Percentiles rank a stretch among this genome's conserved stretches.
Conservation (phyloP, 2,329 filamentous ascomycete species). For the Colletotrichum truncatum region DNA sequence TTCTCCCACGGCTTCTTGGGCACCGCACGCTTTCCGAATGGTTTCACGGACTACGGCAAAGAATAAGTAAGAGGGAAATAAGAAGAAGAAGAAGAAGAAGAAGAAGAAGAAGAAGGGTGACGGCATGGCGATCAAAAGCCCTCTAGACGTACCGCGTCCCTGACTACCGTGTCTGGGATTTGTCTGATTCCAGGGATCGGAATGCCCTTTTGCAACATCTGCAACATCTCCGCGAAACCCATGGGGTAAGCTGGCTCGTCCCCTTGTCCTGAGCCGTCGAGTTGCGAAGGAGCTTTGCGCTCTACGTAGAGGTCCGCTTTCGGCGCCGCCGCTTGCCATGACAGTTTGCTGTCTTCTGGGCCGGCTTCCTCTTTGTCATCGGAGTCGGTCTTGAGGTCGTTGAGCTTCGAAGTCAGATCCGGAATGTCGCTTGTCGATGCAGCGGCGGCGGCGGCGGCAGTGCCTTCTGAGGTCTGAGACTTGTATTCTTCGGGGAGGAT, state of each 20-base stretch:
- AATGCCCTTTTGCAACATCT: constrained; percentile 83
- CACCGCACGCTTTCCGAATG: constrained; percentile 55
- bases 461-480: background rate
- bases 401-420: constrained; percentile 19
- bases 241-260: constrained; percentile 79
- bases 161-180: constrained; percentile 82
- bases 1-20: constrained; percentile 83
- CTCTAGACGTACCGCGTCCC: constrained; percentile 67
- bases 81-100: background rate
- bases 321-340: constrained; percentile 61
- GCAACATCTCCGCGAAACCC: constrained; percentile 86
- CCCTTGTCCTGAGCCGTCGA: constrained; percentile 30
- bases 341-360: constrained; percentile 34
- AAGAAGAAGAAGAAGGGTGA: background rate
- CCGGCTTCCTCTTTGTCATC: background rate
- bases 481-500: constrained; percentile 46
- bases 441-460: background rate
- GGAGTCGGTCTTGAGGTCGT: constrained; percentile 3
- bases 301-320: constrained; percentile 57
- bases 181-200: constrained; percentile 88
- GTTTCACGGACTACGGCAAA: constrained; percentile 52
- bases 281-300: constrained; percentile 37
- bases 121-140: background rate
- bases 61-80: background rate
- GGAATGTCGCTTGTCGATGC: constrained; percentile 16